Evolutionary conservation across 108 stramenopile genomes (phyloP), one percentile per base, ranked within the genome.

Genomic region (Parietichytrium sp.): DNA sequence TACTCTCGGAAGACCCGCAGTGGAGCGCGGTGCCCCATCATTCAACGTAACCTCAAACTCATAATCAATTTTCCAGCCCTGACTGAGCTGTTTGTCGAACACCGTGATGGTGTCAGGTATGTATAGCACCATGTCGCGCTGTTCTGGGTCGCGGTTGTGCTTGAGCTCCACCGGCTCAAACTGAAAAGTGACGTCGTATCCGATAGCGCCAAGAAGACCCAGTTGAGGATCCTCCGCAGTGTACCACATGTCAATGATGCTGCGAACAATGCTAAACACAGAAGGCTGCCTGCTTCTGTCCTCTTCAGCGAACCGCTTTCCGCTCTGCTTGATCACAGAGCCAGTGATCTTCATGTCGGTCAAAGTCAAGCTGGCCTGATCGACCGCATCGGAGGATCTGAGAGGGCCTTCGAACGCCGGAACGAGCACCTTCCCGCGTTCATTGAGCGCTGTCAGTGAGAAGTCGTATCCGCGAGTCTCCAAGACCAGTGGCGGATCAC

Each of bases 171-270:
- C 95, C 4, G 96, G 93, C 82, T 98, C 97, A 82, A 98, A 96
- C 82, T 96, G 94, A 87, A 96, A 98, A 6, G 96, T 96, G 31
- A 98, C 86, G 83, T 98, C 97, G 81, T 98, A 98, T 51, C 97
- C 97, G 85, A 98, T 95, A 52, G 95, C 94, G 50, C 97, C 97
- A 79, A 96, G 96, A 30, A 98, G 85, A 33, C 97, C 97, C 30
- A 97, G 86, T 80, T 97, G 96, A 8, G 94, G 86, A 83, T 96
- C 95, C 78, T 93, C 81, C 54, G 90, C 89, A 81, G 93, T 93
- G 51, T 86, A 82, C 80, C 96, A 95, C 78, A 94, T 79, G 54
- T 93, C 93, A 3, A 94, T 90, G 36, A 95, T 82, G 4, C 93
- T 83, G 52, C 96, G 95, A 33, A 96, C 95, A 12, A 97, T 93